A percentile compares a stretch with the other conserved stretches of the same genome.
phyloP scores from a whole-genome alignment of 2,329 filamentous ascomycete species.

The Exophiala sp. region DNA sequence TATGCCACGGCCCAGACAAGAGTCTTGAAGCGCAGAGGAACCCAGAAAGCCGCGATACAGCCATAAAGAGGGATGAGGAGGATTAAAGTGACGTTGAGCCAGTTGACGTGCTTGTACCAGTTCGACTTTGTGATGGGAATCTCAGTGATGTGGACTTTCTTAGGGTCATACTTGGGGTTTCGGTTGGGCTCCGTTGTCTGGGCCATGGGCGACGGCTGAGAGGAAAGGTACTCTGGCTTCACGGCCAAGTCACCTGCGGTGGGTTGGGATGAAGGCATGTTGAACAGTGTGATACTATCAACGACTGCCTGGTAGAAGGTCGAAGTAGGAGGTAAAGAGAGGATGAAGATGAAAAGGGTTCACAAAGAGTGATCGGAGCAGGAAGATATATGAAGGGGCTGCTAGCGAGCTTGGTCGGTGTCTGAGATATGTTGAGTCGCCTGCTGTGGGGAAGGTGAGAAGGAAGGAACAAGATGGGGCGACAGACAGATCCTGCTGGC shows the following conservation, averaged over 20 bases:
- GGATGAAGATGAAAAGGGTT: conserved; percentile 6
- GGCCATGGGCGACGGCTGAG: conserved; percentile 43
- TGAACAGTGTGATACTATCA: conserved; percentile 17
- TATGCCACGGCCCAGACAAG: conserved; percentile 67
- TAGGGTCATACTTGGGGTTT: conserved; percentile 50
- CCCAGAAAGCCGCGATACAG: conserved; percentile 69
- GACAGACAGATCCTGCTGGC: neutral
- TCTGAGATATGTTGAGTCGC: conserved; percentile 21
- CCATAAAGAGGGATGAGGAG: conserved; percentile 69
- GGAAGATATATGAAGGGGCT: conserved; percentile 11
- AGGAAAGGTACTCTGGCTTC: conserved; percentile 44
- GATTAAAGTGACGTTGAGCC: conserved; percentile 81
- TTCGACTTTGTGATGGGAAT: conserved; percentile 72
- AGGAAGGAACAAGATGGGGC: neutral
- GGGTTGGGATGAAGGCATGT: conserved; percentile 50
- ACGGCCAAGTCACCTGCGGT: conserved; percentile 44
- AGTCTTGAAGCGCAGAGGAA: conserved; percentile 66
- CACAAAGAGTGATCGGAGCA: neutral
- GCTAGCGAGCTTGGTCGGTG: conserved; percentile 6
- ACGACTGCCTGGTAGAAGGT: conserved; percentile 6
- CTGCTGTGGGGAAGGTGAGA: conserved; percentile 16
- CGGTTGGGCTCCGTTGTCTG: conserved; percentile 49
- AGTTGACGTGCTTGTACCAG: conserved; percentile 91
- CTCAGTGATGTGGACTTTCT: conserved; percentile 83
- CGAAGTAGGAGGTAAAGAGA: conserved; percentile 2